Evolutionary conservation across 768 basidiomycete genomes (phyloP).

Genomic region (Gloeophyllum trabeum): DNA sequence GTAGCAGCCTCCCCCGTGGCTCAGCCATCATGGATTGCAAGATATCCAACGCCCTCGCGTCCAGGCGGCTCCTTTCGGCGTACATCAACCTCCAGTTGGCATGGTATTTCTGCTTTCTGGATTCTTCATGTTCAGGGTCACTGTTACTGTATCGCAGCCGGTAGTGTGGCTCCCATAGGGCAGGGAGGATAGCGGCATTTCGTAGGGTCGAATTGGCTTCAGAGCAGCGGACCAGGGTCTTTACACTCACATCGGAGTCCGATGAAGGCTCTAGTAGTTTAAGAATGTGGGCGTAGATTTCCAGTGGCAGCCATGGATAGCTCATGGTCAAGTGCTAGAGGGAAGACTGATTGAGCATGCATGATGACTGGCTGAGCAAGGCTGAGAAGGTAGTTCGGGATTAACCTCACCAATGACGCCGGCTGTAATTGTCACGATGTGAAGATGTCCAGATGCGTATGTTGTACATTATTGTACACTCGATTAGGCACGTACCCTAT

Average conservation of each 20-base stretch:
- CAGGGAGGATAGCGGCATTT: constrained; percentile 27
- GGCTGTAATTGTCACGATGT: too few relatives aligned
- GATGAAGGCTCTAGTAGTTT: constrained; percentile 17
- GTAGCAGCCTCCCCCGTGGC: constrained; percentile 24
- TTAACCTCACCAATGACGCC: too few relatives aligned
- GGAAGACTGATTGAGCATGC: too few relatives aligned
- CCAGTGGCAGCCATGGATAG: constrained; percentile 17
- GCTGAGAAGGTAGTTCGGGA: neutral
- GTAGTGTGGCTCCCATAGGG: constrained; percentile 46
- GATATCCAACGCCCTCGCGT: constrained; percentile 26
- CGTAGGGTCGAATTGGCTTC: constrained; percentile 25
- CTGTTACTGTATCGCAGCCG: constrained; percentile 32
- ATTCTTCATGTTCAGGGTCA: constrained; percentile 23
- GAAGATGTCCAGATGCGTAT: too few relatives aligned
- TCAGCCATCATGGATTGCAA: constrained; percentile 29
- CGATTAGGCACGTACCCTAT: too few relatives aligned
- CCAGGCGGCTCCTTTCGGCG: constrained; percentile 29
- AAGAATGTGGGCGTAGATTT: constrained; percentile 26
- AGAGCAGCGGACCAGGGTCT: constrained; percentile 29
- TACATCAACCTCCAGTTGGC: constrained; percentile 39
- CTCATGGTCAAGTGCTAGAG: neutral
- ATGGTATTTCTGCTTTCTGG: constrained; percentile 16
- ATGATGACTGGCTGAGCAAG: neutral
- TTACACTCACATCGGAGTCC: constrained; percentile 12
- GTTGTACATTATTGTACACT: too few relatives aligned